Percentiles rank a stretch among this genome's conserved stretches.
Conservation (phyloP, 108 stramenopile species). For the Fragilariopsis cylindrus region DNA sequence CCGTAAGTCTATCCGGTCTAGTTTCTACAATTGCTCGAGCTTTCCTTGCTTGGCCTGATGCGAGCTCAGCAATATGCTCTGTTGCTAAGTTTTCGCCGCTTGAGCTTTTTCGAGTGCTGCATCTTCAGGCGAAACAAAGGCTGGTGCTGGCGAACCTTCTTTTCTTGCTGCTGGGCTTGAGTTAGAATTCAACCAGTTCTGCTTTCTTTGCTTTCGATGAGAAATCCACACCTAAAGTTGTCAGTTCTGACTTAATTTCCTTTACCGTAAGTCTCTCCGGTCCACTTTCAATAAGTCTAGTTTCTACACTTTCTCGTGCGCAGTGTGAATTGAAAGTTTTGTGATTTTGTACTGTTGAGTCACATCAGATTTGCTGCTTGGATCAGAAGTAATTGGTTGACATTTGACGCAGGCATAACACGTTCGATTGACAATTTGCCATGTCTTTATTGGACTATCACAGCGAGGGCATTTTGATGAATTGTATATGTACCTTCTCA, state of each 20-base stretch:
- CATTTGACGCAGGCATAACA: conserved; percentile 71
- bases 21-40: conserved; percentile 29
- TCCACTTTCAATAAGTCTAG: conserved; percentile 42
- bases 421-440: conserved; percentile 61
- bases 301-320: conserved; percentile 40
- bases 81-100: conserved; percentile 68
- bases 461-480: conserved; percentile 57
- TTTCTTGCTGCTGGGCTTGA: not conserved
- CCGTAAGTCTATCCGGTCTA: conserved; percentile 49
- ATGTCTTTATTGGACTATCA: conserved; percentile 39
- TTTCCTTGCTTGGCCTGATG: conserved; percentile 52
- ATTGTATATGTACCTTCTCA: conserved; percentile 75
- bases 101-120: conserved; percentile 43
- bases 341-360: conserved; percentile 24
- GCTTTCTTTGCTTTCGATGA: conserved; percentile 44
- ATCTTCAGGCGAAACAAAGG: not conserved
- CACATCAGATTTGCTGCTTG: not conserved
- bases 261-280: conserved; percentile 51
- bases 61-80: conserved; percentile 74
- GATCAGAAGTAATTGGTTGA: conserved; percentile 40
- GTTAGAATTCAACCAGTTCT: conserved; percentile 35
- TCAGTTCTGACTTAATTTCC: conserved; percentile 51
- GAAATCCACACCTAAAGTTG: conserved; percentile 1
- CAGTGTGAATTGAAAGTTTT: conserved; percentile 69
- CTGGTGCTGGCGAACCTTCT: conserved; percentile 5